Evolutionary conservation across 768 basidiomycete species (phyloP), one percentile per base, ranked within the genome.

Genomic region (Boletus rex-veris): DNA sequence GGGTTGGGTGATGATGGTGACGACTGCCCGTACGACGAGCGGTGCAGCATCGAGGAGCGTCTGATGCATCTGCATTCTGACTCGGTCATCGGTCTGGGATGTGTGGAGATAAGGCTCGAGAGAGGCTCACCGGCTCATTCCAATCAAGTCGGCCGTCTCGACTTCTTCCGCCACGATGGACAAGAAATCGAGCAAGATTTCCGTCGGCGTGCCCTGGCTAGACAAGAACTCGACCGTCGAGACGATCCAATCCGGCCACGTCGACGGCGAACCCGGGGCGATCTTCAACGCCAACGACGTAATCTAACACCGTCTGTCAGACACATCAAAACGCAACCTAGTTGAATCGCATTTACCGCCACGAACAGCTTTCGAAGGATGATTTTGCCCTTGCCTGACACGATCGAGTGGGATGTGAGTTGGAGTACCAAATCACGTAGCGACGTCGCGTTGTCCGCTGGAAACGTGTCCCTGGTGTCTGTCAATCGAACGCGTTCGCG

Each of bases 341-440:
- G 12, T 12, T 35, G 9, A n/a, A 19, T 16, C 28, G 44, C 19
- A 62, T 67, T 67, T 73, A 95, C 91, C 46, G 90, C 84, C 21
- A 93, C 90, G 67, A 89, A 97, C 16, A 95, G 73, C 65, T 95
- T 97, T 50, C 92, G 83, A 31, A 92, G 77, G 54, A 91, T 89
- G 58, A 92, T 77, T 58, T 83, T 87, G 64, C 75, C 80, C 50
- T 77, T 79, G 7, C 83, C 77, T 19, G 78, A 75, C 14, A 77
- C 70, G 40, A 88, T 78, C 3, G 88, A 80, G 53, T 84, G 81
- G 2, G 80, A 80, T 3, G 90, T 86, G 31, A 92, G 73, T 49
- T 85, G 79, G 14, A 96, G 73, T 33, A 94, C 70, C 48, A 89
- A 73, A 57, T 87, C 81, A 15, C 84, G 79, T 24, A 95, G 76